These are phyloP conservation scores for Cardiospermum halicacabum DNA, from an alignment of 345 rosid genomes.

Conservation along the genomic window DNA sequence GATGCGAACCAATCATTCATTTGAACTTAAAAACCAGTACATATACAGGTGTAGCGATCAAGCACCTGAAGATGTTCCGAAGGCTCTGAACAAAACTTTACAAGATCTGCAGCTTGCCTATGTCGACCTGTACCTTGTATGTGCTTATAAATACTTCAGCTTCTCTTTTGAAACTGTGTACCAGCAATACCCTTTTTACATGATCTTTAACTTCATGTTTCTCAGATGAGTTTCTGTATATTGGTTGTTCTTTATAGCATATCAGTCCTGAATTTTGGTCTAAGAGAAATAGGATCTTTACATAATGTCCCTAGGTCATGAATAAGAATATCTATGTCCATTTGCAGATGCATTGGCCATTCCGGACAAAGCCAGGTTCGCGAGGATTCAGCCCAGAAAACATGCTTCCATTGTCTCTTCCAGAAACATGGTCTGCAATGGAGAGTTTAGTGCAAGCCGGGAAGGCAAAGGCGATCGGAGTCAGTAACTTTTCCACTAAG, in stretches of 20 bases:
- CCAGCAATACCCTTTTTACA: too few relatives aligned
- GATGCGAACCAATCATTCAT: background rate
- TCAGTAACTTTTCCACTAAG: slow-evolving; percentile 59
- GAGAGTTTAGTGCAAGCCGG: slow-evolving; percentile 44
- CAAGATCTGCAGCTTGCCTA: slow-evolving; percentile 50
- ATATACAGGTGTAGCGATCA: slow-evolving; percentile 49
- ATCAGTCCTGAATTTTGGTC: background rate
- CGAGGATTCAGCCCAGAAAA: slow-evolving; percentile 38
- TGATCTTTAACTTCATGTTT: background rate
- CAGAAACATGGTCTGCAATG: slow-evolving; percentile 59
- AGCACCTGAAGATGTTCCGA: slow-evolving; percentile 47
- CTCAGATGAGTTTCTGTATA: background rate
- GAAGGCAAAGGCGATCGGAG: slow-evolving; percentile 51
- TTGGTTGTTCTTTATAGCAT: background rate
- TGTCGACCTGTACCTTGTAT: slow-evolving; percentile 48
- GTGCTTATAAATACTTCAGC: slow-evolving; percentile 2
- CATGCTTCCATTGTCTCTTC: slow-evolving; percentile 43
- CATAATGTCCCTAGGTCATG: background rate
- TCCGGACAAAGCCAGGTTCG: slow-evolving; percentile 42
- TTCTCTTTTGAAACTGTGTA: background rate
- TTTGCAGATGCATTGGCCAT: slow-evolving; percentile 55
- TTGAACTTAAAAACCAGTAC: slow-evolving; percentile 1
- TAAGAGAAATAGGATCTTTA: background rate
- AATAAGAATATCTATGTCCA: slow-evolving; percentile 4
- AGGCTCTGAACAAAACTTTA: slow-evolving; percentile 35